phyloP scores from a whole-genome alignment of 1,284 basidiomycete genomes.

The Cutaneotrichosporon sp. region DNA sequence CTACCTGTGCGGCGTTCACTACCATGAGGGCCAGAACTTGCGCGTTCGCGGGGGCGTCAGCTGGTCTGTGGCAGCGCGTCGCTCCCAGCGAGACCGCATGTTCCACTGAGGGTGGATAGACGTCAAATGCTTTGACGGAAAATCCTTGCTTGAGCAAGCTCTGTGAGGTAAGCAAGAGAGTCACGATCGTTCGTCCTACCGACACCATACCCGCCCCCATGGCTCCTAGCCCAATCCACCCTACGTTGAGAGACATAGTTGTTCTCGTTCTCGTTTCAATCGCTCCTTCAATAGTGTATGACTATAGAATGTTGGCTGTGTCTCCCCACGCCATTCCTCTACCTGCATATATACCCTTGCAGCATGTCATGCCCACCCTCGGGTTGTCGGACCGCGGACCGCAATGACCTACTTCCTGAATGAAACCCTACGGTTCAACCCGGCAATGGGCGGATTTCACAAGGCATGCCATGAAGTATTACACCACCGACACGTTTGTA shows the following conservation, averaged over 20 bases:
- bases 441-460: too few species aligned
- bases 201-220: constrained; percentile 41
- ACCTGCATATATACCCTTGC: too few species aligned
- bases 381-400: too few species aligned
- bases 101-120: constrained; percentile 36
- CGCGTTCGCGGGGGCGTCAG: constrained; percentile 26
- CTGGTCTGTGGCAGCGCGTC: constrained; percentile 15
- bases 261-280: too few species aligned
- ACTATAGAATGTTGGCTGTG: too few species aligned
- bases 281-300: too few species aligned
- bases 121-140: constrained; percentile 37
- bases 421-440: too few species aligned
- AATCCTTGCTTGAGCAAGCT: constrained; percentile 29
- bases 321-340: too few species aligned
- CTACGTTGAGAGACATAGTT: constrained; percentile 17
- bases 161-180: constrained; percentile 13
- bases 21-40: constrained; percentile 43
- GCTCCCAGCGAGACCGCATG: constrained; percentile 27
- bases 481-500: too few species aligned
- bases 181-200: constrained; percentile 14
- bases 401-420: too few species aligned
- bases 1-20: constrained; percentile 39
- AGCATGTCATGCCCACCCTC: too few species aligned
- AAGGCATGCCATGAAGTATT: too few species aligned
- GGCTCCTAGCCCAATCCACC: constrained; percentile 41